Conservation (phyloP, 441 rosid genomes). For the Populus hybrid region DNA sequence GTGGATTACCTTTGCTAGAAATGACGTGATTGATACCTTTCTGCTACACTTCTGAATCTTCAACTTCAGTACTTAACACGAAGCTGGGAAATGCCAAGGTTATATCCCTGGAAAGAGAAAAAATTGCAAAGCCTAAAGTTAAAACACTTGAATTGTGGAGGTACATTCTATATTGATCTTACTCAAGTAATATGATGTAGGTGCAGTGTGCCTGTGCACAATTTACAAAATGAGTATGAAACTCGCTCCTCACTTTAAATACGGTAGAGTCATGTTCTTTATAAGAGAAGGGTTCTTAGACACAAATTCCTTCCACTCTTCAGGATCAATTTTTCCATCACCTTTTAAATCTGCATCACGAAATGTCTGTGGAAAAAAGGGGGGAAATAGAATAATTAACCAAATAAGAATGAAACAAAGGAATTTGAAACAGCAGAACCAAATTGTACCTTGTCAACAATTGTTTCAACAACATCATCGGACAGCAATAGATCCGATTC, state of each 20-base stretch:
- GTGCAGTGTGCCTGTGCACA: background rate
- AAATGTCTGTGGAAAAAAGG: conserved; percentile 34
- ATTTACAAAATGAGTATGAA: background rate
- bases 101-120: conserved; percentile 57
- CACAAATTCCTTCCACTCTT: conserved; percentile 77
- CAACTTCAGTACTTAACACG: conserved; percentile 46
- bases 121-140: background rate
- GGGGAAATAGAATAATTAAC: background rate
- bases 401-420: background rate
- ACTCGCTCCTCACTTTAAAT: conserved; percentile 49
- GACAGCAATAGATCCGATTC: conserved; percentile 75
- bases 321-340: conserved; percentile 66
- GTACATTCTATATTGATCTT: background rate
- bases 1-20: background rate
- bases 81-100: conserved; percentile 77
- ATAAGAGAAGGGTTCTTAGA: conserved; percentile 58
- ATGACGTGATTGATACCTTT: background rate
- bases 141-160: background rate
- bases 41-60: conserved; percentile 44
- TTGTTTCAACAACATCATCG: conserved; percentile 62
- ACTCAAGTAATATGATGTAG: background rate
- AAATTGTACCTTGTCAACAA: conserved; percentile 66
- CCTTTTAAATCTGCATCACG: conserved; percentile 53
- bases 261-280: conserved; percentile 81
- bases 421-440: background rate